Conservation (phyloP, 805 yeast species). For the Nakazawaea wyomingensis region DNA sequence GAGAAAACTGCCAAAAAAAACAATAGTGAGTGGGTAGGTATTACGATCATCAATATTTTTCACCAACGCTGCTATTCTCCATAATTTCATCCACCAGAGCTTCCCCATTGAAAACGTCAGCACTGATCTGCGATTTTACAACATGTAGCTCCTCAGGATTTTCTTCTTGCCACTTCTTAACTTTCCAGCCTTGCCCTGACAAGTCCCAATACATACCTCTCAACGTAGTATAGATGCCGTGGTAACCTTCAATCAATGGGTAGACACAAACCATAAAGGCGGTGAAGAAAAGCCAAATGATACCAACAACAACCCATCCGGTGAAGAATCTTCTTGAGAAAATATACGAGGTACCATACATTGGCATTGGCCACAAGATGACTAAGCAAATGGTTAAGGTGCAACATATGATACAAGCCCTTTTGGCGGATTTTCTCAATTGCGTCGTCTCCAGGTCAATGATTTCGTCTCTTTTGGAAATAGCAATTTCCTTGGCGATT, state of each 20-base stretch:
- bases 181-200: slow-evolving; percentile 68
- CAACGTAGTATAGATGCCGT: slow-evolving; percentile 54
- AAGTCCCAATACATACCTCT: slow-evolving; percentile 86
- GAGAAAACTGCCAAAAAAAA: neutral
- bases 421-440: slow-evolving; percentile 52
- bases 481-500: slow-evolving; percentile 17
- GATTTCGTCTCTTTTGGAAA: slow-evolving; percentile 19
- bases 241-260: slow-evolving; percentile 73
- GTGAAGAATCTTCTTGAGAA: slow-evolving; percentile 76
- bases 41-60: too few relatives aligned
- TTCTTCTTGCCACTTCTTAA: slow-evolving; percentile 67
- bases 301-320: slow-evolving; percentile 82
- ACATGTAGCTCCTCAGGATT: slow-evolving; percentile 76
- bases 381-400: slow-evolving; percentile 58
- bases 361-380: slow-evolving; percentile 90
- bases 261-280: slow-evolving; percentile 57
- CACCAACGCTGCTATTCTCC: slow-evolving; percentile 3
- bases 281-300: slow-evolving; percentile 75
- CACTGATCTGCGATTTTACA: slow-evolving; percentile 59
- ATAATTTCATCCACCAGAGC: slow-evolving; percentile 3
- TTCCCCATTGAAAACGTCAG: slow-evolving; percentile 26
- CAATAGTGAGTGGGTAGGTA: too few relatives aligned
- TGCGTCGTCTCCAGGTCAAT: slow-evolving; percentile 46
- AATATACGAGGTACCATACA: slow-evolving; percentile 77
- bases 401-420: slow-evolving; percentile 57